Evolutionary conservation across 768 basidiomycete genomes (phyloP), one percentile per base, ranked within the genome.

Genomic region (Mycena metata): DNA sequence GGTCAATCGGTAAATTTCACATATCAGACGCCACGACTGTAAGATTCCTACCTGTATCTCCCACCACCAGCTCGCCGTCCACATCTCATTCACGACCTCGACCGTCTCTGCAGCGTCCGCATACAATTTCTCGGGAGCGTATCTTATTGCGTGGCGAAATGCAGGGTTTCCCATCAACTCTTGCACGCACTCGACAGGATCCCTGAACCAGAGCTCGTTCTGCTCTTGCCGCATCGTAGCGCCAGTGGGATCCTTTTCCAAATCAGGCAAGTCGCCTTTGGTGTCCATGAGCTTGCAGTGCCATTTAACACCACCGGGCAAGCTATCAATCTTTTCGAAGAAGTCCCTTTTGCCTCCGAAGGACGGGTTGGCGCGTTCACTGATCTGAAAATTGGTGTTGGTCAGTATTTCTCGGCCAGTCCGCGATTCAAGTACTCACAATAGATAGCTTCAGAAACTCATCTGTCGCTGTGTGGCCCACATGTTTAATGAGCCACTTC

Each of bases 1-100:
- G n/a, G n/a, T 12, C 74, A 71, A 61, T 5, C n/a, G 47, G n/a
- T 26, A 23, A 77, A 75, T 23, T 5, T 24, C n/a, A 7, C n/a
- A 1, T 42, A 15, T 62, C 24, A 12, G 21, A 7, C 39, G 19
- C 11, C 50, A 41, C 47, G n/a, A 35, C 19, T 3, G 23, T 26
- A 5, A 23, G 24, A n/a, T n/a, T 49, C 11, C 11, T 23, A 80
- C 76, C 76, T 81, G 76, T 42, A 71, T 62, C 35, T 77, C 62
- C 76, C 76, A 77, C 79, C 79, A 80, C 79, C 79, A 79, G 24
- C 76, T 68, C 0, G 45, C 72, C 0, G 75, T 77, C 70, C 73
- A 75, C 77, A 79, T 78, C 64, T 80, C 77, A 46, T 74, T 61
- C 51, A 70, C 74, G 2, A 66, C 30, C 15, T 70, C 60, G 0